Evolutionary conservation across 345 rosid genomes (phyloP).

Genomic region (Bruguiera parviflora): DNA sequence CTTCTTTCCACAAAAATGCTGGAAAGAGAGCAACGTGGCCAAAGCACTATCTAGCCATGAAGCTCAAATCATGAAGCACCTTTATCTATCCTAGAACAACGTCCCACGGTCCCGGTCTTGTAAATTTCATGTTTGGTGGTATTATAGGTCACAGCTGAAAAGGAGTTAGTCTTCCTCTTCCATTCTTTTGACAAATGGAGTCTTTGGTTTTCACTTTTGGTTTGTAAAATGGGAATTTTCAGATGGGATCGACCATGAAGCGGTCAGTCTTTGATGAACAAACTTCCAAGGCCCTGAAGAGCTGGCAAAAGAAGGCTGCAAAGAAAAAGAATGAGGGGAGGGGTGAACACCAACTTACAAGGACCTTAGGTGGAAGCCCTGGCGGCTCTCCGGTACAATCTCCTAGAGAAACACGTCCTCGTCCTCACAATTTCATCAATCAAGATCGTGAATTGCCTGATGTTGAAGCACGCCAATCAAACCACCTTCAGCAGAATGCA

Average conservation of each 20-base stretch:
- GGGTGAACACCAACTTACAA: slow-evolving; percentile 14
- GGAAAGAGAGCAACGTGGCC: no score
- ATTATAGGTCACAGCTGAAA: no score
- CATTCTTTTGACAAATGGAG: background rate
- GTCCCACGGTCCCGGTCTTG: no score
- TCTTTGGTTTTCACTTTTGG: background rate
- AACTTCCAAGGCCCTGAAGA: slow-evolving; percentile 75
- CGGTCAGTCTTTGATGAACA: slow-evolving; percentile 83
- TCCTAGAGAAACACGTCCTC: slow-evolving; percentile 8
- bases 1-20: no score
- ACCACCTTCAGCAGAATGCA: slow-evolving; percentile 26
- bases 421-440: background rate
- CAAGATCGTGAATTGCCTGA: slow-evolving; percentile 4
- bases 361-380: slow-evolving; percentile 31
- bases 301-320: slow-evolving; percentile 72
- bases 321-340: slow-evolving; percentile 45
- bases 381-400: slow-evolving; percentile 23
- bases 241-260: slow-evolving; percentile 99
- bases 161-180: no score
- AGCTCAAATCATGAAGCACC: no score
- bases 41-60: no score
- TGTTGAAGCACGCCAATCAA: slow-evolving; percentile 16
- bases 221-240: slow-evolving; percentile 12
- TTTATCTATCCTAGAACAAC: no score
- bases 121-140: no score